These are phyloP conservation scores for Amoeboaphelidium protococcarum DNA, from an alignment of 371 early-diverging fungal genomes.

Conservation along the genomic window DNA sequence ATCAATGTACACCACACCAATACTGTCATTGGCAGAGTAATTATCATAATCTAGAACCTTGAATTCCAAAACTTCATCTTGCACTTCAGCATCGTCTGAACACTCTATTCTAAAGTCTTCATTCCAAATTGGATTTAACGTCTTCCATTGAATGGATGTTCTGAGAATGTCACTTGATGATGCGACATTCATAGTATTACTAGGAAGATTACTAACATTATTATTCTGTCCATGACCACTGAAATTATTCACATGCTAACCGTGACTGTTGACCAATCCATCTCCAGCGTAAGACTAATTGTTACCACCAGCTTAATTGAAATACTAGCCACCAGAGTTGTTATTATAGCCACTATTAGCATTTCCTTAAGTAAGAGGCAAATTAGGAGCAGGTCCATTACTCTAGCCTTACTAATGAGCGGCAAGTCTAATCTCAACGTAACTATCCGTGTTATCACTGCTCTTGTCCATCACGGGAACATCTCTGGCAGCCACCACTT, in stretches of 20 bases:
- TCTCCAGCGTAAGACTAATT: too few relatives aligned
- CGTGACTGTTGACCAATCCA: too few relatives aligned
- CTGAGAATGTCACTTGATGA: too few relatives aligned
- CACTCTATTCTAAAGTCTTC: constrained; percentile 27
- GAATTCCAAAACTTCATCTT: constrained; percentile 45
- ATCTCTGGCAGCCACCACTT: constrained; percentile 32
- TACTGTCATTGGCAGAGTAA: constrained; percentile 39
- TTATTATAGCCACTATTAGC: too few relatives aligned
- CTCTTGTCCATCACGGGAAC: constrained; percentile 49
- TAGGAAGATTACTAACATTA: too few relatives aligned
- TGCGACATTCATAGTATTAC: too few relatives aligned
- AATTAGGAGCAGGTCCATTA: too few relatives aligned
- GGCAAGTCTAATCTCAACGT: constrained; percentile 39
- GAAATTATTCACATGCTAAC: too few relatives aligned
- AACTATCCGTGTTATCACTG: constrained; percentile 25
- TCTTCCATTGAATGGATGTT: constrained; percentile 28
- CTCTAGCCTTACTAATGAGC: constrained; percentile 29
- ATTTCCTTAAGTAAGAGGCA: too few relatives aligned
- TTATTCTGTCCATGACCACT: too few relatives aligned
- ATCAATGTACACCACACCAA: constrained; percentile 39
- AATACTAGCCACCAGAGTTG: too few relatives aligned
- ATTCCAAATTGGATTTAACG: constrained; percentile 46
- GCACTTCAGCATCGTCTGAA: constrained; percentile 33
- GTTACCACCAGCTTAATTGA: too few relatives aligned
- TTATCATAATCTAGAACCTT: constrained; percentile 43